These are phyloP conservation scores for Phytopythium boreale DNA, from an alignment of 352 stramenopile genomes.

Conservation along the genomic window DNA sequence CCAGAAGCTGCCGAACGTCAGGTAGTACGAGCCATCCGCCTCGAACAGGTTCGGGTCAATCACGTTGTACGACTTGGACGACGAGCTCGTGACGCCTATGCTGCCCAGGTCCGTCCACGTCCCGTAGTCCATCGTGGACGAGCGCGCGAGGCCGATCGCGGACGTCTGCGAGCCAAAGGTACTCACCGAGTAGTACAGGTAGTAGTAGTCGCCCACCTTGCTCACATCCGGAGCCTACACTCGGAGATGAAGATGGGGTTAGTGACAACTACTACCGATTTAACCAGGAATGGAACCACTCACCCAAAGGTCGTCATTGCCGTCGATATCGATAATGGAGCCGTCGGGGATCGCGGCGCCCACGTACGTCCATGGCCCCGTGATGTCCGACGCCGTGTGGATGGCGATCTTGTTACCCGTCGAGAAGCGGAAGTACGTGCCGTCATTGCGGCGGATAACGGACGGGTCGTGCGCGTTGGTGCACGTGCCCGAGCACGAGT, in stretches of 20 bases:
- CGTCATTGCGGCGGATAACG: slow-evolving; percentile 42
- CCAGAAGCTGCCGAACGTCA: slow-evolving; percentile 53
- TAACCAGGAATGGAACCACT: background rate
- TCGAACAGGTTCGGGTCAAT: slow-evolving; percentile 48
- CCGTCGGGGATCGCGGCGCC: slow-evolving; percentile 34
- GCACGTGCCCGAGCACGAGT: slow-evolving; percentile 22
- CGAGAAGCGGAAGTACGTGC: no score
- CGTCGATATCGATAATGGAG: slow-evolving; percentile 41
- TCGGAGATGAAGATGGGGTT: background rate
- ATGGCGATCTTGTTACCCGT: slow-evolving; percentile 50
- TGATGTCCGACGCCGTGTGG: slow-evolving; percentile 37
- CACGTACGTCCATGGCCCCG: slow-evolving; percentile 41
- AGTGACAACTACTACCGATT: background rate
- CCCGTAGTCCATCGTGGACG: slow-evolving; percentile 39
- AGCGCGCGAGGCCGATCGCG: slow-evolving; percentile 39
- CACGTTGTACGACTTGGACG: slow-evolving; percentile 44
- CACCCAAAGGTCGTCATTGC: slow-evolving; percentile 44
- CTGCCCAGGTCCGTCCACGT: slow-evolving; percentile 15
- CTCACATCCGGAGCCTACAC: slow-evolving; percentile 46
- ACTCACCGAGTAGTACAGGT: slow-evolving; percentile 59
- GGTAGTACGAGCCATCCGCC: slow-evolving; percentile 30
- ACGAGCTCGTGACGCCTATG: slow-evolving; percentile 29
- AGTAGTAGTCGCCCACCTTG: slow-evolving; percentile 47
- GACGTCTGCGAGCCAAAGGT: slow-evolving; percentile 43
- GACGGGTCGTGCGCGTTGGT: slow-evolving; percentile 48